Base-by-base conservation (phyloP, 371 early-diverging fungal species). In the Syncephalis plumigaleata region DNA sequence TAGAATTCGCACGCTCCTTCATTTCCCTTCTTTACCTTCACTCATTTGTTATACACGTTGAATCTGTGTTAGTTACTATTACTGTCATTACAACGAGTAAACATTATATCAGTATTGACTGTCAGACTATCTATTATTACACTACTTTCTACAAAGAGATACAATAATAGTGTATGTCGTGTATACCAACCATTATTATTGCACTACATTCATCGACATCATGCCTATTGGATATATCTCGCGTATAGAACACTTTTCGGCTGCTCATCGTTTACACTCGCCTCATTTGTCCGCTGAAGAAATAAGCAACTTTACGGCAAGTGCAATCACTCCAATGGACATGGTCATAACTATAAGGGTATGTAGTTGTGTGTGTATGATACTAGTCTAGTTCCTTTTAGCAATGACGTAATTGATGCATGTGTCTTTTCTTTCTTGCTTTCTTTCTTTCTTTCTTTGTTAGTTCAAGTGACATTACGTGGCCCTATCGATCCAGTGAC, bases 271-370 rank as follows among this genome's bases (percentile, higher is more conserved):
- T 36, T 68, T 92, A 47, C 75, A 90, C 58, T 81, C 85, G 5
- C 67, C 67, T 20, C 55, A 64, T 17, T 65, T 92, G 15, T 67
- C 72, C 36, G 68, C 59, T 17, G 81, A 77, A 52, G 81, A 86
- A 92, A 92, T 56, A 24, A 51, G 9, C 54, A 52, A 38, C 49
- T 86, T 4, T 91, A 70, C 59, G 92, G 92, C 52, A 90, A 90
- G 68, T 92, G 92, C 63, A 90, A 92, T 59, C 67, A 80, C 47
- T 63, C 65, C 11, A 73, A 80, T 54, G 83, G 77, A 37, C 92
- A 92, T 56, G 92, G 92, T 0, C 91, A 92, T 66, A 91, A 91
- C 64, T 90, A 88, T 55, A 76, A 71, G 69, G 71, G 79, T 76
- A 57, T 21, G 22, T 39, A 46, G 15, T 18, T 27, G 22, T 24